Evolutionary conservation across 805 yeast species (phyloP).

Genomic region (Brettanomyces bruxellensis): DNA sequence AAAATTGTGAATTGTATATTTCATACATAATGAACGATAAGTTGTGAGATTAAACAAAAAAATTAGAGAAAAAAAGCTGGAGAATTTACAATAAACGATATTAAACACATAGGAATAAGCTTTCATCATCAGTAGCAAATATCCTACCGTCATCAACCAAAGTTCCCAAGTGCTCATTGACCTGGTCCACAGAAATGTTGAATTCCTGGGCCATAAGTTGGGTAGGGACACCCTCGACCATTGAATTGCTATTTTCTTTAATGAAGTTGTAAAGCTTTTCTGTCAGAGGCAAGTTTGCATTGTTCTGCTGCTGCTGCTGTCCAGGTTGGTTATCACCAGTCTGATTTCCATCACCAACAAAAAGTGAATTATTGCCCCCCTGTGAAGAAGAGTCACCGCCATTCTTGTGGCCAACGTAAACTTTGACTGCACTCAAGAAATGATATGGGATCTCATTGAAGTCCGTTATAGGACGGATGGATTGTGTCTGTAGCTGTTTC

Average conservation of each 20-base stretch:
- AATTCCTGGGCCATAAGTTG: constrained; percentile 51
- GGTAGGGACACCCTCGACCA: constrained; percentile 73
- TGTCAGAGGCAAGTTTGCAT: constrained; percentile 24
- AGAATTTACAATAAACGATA: not conserved
- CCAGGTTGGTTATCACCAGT: constrained; percentile 11
- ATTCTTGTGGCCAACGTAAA: constrained; percentile 50
- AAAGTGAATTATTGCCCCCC: constrained; percentile 15
- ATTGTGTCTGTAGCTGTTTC: constrained; percentile 56
- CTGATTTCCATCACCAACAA: constrained; percentile 29
- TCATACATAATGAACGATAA: too few species aligned
- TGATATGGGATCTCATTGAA: constrained; percentile 65
- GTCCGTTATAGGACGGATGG: constrained; percentile 46
- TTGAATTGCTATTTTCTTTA: constrained; percentile 40
- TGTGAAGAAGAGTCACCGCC: constrained; percentile 16
- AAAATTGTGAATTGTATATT: too few species aligned
- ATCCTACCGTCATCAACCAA: constrained; percentile 61
- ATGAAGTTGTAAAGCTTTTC: constrained; percentile 37
- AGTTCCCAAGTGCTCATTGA: constrained; percentile 38
- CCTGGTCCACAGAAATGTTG: constrained; percentile 39
- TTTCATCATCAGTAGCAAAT: constrained; percentile 63
- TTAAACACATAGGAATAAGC: constrained; percentile 45
- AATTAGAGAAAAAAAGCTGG: not conserved
- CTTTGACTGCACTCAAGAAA: constrained; percentile 51
- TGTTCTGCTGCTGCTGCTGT: constrained; percentile 5
- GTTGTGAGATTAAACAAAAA: not conserved